Base-by-base conservation (phyloP, 140 eudicot genomes). In the Senecio squalidus region DNA sequence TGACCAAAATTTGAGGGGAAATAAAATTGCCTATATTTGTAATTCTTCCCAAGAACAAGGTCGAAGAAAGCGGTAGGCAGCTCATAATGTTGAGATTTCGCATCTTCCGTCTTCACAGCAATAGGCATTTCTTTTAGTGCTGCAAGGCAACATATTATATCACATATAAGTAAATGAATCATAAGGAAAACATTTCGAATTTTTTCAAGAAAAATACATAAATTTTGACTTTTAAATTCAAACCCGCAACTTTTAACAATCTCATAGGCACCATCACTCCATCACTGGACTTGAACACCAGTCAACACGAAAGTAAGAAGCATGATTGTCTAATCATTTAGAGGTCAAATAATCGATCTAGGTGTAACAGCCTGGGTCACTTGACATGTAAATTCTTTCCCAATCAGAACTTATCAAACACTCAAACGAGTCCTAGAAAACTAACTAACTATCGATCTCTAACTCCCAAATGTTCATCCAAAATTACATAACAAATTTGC, bases 61-160 rank as follows among this genome's bases (percentile, higher is more conserved):
- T 87, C 77, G 76, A 92, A 92, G 86, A 87, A 92, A 70, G 95
- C 75, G 47, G 98, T 92, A 51, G 98, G 96, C 24, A 92, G 64
- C 60, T 92, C 98, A 73, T 92, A 92, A 56, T 92, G 98, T 70
- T 92, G 96, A 53, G 73, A 30, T 62, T 92, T 92, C 6, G 98
- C 65, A 29, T 58, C 78, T 21, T 92, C 96, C 6, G 95, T 84
- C 77, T 81, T 76, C 39, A 92, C 76, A 45, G 96, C 96, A 48
- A 92, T 92, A 9, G 95, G 92, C 95, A 87, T 87, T 52, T 82
- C 95, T 43, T 63, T 77, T 66, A 87, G 74, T 23, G 98, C 96
- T 92, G 83, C 83, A 76, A 61, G 45, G 49, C 18, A 38, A 14
- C 21, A 66, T 49, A 56, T 24, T 9, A 61, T 46, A 18, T 20